Conservation (phyloP, 1,139 yeast genomes). For the Lodderomyces beijingensis region DNA sequence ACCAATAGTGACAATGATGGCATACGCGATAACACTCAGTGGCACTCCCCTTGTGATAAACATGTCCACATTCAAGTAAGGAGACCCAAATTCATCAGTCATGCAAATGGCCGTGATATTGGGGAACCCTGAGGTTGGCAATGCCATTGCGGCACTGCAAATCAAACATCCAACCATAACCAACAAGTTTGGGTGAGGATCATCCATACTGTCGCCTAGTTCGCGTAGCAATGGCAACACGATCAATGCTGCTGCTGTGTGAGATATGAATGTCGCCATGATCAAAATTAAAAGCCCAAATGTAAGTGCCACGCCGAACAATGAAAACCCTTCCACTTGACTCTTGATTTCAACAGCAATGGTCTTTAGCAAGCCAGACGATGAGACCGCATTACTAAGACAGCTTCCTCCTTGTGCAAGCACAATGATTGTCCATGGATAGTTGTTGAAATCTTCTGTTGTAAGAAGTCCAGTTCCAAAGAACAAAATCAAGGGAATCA, state of each 20-base stretch:
- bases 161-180: slow-evolving; percentile 65
- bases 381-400: slow-evolving; percentile 67
- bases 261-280: slow-evolving; percentile 73
- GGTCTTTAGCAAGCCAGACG: slow-evolving; percentile 63
- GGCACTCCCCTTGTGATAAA: slow-evolving; percentile 74
- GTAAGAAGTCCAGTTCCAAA: slow-evolving; percentile 68
- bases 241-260: slow-evolving; percentile 73
- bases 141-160: slow-evolving; percentile 74
- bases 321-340: slow-evolving; percentile 51
- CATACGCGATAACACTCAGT: slow-evolving; percentile 53
- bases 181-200: slow-evolving; percentile 55
- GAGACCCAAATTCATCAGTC: slow-evolving; percentile 67
- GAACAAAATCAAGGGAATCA: slow-evolving; percentile 60
- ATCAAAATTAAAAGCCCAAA: slow-evolving; percentile 63
- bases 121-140: slow-evolving; percentile 75
- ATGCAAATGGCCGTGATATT: slow-evolving; percentile 76
- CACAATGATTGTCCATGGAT: slow-evolving; percentile 74
- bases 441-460: slow-evolving; percentile 63
- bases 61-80: slow-evolving; percentile 60
- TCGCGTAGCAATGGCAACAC: slow-evolving; percentile 67
- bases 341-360: slow-evolving; percentile 56
- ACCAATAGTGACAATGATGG: slow-evolving; percentile 58
- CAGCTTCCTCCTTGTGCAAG: slow-evolving; percentile 81
- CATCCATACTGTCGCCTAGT: slow-evolving; percentile 55
- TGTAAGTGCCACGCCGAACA: slow-evolving; percentile 58